These are phyloP conservation scores for Cladosporium austrohemisphaericum DNA, from an alignment of 2,329 filamentous ascomycete genomes.

Conservation along the genomic window DNA sequence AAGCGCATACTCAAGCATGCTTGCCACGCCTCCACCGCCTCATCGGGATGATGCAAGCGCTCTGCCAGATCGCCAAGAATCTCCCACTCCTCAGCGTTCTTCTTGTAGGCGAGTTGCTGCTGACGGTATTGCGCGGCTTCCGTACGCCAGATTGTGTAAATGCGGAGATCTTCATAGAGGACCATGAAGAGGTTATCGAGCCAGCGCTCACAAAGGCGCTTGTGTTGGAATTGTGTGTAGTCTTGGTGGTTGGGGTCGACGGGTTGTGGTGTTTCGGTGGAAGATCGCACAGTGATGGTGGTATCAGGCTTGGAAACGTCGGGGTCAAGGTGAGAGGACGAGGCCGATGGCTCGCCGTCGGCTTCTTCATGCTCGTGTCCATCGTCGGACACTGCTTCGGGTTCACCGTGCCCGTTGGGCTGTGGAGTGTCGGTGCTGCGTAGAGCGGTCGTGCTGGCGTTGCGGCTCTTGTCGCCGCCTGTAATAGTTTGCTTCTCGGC, in stretches of 20 bases:
- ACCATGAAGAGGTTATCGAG: conserved; percentile 99
- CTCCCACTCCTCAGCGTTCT: conserved; percentile 96
- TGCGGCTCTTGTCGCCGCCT: conserved; percentile 54
- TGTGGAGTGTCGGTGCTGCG: conserved; percentile 62
- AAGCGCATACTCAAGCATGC: conserved; percentile 84
- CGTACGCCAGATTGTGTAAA: conserved; percentile 98
- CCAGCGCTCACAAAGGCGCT: conserved; percentile 95
- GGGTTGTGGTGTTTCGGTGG: conserved; percentile 30
- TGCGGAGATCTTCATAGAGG: conserved; percentile 91
- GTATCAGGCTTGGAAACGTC: conserved; percentile 34
- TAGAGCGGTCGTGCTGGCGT: conserved; percentile 74
- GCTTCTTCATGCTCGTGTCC: background rate
- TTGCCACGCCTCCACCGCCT: conserved; percentile 89
- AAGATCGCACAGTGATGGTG: conserved; percentile 32
- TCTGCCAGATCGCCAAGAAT: conserved; percentile 91
- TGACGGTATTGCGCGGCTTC: conserved; percentile 95
- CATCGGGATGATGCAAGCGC: conserved; percentile 84
- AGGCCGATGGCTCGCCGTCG: conserved; percentile 26
- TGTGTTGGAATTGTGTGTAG: conserved; percentile 91
- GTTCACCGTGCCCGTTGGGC: conserved; percentile 40
- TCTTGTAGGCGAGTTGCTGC: conserved; percentile 93
- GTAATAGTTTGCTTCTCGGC: conserved; percentile 67
- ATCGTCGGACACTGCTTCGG: conserved; percentile 31
- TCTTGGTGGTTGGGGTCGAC: conserved; percentile 62
- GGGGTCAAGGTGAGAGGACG: conserved; percentile 29